Base-by-base conservation (phyloP, 106 monocot genomes). In the Apostasia ramifera region DNA sequence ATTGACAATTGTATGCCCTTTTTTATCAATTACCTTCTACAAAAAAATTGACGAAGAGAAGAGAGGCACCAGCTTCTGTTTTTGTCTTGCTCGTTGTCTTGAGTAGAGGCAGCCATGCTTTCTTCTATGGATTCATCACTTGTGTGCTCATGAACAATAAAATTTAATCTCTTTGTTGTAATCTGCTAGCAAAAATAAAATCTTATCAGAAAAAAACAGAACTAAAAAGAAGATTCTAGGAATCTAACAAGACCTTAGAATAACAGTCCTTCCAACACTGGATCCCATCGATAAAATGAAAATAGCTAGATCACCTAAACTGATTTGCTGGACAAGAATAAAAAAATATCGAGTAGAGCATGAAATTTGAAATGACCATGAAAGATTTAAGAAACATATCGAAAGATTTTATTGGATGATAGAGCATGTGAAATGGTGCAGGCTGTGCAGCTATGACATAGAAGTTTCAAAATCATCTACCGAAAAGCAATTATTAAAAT, bases 111-210 rank as follows among this genome's bases (percentile, higher is more conserved):
- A 73, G 75, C 37, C 42, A 63, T 38, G 8, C n/a, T 43, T 15
- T 93, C 89, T 13, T 77, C 81, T 38, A 53, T 41, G 55, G 44
- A 55, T 57, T 38, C 66, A 11, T 88, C 76, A 43, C 63, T 68
- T 13, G 57, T 59, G 60, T 50, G 62, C 52, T 75, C 80, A 86
- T 84, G 85, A 76, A 88, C 49, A 66, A 90, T 80, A 62, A 98
- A 98, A 73, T 85, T 90, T 39, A 98, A 85, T 78, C 92, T 89
- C 68, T 82, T 93, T 58, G 90, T 90, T 43, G 98, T 98, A 61
- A 98, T 69, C 98, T 98, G 75, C 11, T 47, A 62, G 51, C 44
- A 59, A 26, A 55, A 53, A 42, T 4, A 11, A 43, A 49, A 44
- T 12, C 37, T 7, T n/a, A 62, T 4, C 1, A 61, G 52, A 13